Conservation (phyloP, 805 yeast species). For the Blastobotrys mokoenaii region DNA sequence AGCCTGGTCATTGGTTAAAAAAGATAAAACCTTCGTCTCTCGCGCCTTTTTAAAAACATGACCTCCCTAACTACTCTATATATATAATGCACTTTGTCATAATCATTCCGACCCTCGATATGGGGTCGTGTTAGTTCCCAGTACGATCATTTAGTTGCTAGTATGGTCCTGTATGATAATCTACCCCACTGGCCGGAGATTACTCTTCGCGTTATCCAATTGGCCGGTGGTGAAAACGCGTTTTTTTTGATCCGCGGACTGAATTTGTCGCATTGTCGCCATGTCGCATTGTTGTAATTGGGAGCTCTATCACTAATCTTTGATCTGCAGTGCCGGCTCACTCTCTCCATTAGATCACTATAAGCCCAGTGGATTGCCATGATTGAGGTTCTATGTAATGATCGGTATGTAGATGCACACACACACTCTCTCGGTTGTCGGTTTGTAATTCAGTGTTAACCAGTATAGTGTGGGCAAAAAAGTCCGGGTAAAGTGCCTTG, state of each 20-base stretch:
- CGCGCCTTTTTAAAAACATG: not conserved
- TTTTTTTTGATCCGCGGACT: too few species aligned
- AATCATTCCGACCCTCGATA: not conserved
- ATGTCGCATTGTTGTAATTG: too few species aligned
- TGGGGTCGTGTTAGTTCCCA: not conserved
- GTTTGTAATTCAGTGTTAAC: constrained; percentile 2
- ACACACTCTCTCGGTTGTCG: too few species aligned
- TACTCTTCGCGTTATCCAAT: too few species aligned
- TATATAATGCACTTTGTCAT: not conserved
- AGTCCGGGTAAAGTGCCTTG: constrained; percentile 78
- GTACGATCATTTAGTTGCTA: not conserved
- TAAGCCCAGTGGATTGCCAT: too few species aligned
- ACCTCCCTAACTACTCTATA: not conserved
- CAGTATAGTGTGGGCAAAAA: constrained; percentile 69
- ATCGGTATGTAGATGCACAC: constrained; percentile 37
- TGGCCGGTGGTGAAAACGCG: too few species aligned
- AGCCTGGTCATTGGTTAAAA: constrained; percentile 79
- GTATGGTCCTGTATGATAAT: too few species aligned
- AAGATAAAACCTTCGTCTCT: not conserved
- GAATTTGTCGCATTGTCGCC: too few species aligned
- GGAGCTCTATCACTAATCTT: too few species aligned
- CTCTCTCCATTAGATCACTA: too few species aligned
- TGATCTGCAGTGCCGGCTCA: too few species aligned
- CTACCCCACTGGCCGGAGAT: too few species aligned
- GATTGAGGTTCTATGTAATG: constrained; percentile 70